A percentile compares a stretch with the other conserved stretches of the same genome.
Conservation (phyloP, 2,329 filamentous ascomycete genomes). For the Epichloe gansuensis region DNA sequence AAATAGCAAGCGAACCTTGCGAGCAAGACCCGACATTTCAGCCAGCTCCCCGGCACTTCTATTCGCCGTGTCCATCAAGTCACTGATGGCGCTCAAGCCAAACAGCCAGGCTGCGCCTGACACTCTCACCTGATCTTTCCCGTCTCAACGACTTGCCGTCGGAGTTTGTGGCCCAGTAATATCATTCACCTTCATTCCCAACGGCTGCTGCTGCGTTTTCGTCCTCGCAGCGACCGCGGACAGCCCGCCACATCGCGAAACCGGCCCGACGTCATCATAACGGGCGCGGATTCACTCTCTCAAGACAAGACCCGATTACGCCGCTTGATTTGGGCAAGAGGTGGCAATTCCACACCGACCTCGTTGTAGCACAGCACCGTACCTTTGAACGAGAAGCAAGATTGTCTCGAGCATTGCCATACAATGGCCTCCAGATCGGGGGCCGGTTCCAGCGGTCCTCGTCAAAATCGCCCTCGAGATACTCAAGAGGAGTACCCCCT, state of each 20-base stretch:
- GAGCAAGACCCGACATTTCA: background rate
- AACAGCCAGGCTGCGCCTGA: background rate
- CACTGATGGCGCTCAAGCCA: background rate
- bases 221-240: background rate
- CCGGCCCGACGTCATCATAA: background rate
- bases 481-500: slow-evolving; percentile 20
- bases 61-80: too few species aligned
- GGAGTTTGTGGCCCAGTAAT: background rate
- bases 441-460: slow-evolving; percentile 18
- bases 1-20: background rate
- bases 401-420: background rate
- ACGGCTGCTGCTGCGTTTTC: background rate
- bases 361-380: background rate
- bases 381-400: background rate
- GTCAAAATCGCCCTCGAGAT: slow-evolving; percentile 18
- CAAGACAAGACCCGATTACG: background rate
- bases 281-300: background rate
- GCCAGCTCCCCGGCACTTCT: background rate
- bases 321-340: background rate
- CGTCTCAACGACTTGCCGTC: background rate
- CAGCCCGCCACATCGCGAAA: background rate
- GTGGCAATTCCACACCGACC: background rate
- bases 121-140: background rate
- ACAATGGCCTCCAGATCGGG: slow-evolving; percentile 23
- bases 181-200: background rate